These are phyloP conservation scores for Linum usitatissimum DNA, from an alignment of 345 rosid genomes.

Conservation along the genomic window DNA sequence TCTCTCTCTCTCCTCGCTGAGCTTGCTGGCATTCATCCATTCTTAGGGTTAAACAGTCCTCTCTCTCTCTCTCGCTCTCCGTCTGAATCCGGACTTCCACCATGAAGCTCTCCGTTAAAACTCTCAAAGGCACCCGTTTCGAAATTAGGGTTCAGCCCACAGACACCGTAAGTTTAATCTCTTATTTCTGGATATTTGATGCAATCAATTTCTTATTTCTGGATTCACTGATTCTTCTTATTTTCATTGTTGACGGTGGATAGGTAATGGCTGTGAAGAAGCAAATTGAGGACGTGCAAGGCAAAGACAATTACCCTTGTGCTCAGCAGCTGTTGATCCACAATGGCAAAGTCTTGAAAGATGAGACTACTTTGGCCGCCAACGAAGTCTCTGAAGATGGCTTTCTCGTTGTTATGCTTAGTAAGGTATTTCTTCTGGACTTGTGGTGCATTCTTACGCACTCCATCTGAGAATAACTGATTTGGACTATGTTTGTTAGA, in stretches of 20 bases:
- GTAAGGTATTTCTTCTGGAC: slow-evolving; percentile 48
- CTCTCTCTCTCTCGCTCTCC: neutral
- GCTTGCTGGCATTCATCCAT: neutral
- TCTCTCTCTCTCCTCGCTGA: neutral
- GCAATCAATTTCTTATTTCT: neutral
- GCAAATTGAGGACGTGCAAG: slow-evolving; percentile 88
- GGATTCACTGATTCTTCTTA: neutral
- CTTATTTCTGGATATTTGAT: no score
- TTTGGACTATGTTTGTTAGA: no score
- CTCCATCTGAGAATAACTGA: no score
- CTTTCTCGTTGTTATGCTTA: slow-evolving; percentile 97
- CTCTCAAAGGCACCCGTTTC: slow-evolving; percentile 91
- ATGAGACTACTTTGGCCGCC: slow-evolving; percentile 74
- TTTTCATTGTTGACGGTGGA: neutral
- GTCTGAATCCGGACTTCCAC: slow-evolving; percentile 11
- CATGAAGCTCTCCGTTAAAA: slow-evolving; percentile 97
- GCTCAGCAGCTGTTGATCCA: slow-evolving; percentile 90
- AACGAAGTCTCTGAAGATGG: slow-evolving; percentile 89
- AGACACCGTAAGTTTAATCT: slow-evolving; percentile 49
- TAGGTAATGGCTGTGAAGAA: slow-evolving; percentile 97
- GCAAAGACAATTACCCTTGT: slow-evolving; percentile 92
- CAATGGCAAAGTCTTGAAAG: slow-evolving; percentile 96
- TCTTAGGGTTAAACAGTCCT: neutral
- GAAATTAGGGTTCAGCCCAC: slow-evolving; percentile 87
- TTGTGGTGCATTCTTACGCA: no score